These are phyloP conservation scores for Bullera alba DNA, from an alignment of 768 basidiomycete species.

Conservation along the genomic window DNA sequence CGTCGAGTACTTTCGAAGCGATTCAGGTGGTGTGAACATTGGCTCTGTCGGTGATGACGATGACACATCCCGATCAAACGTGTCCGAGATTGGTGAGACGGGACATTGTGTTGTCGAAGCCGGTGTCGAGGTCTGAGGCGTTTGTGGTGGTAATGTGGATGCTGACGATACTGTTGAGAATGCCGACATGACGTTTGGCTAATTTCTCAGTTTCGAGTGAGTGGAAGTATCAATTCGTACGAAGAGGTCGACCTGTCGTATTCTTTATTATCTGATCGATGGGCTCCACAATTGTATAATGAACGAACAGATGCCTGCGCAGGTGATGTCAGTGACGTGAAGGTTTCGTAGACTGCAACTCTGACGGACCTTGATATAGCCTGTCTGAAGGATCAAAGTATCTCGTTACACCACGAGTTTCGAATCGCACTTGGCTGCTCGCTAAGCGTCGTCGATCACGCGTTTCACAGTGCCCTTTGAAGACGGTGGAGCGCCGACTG, in stretches of 20 bases:
- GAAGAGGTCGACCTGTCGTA: not conserved
- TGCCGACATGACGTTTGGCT: not conserved
- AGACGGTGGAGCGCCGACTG: too few species aligned
- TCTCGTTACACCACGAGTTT: too few species aligned
- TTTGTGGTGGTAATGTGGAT: not conserved
- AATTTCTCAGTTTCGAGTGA: too few species aligned
- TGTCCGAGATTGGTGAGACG: not conserved
- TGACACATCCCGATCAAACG: conserved; percentile 1
- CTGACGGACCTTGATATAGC: too few species aligned
- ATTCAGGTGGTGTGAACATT: conserved; percentile 17
- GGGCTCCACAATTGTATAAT: too few species aligned
- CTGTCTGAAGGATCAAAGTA: too few species aligned
- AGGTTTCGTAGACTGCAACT: too few species aligned
- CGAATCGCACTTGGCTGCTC: too few species aligned
- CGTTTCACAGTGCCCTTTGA: too few species aligned
- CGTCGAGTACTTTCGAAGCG: conserved; percentile 18
- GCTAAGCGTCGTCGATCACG: too few species aligned
- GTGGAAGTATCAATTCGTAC: not conserved
- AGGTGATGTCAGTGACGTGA: too few species aligned
- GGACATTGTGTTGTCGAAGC: not conserved
- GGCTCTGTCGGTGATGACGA: not conserved
- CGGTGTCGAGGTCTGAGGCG: not conserved
- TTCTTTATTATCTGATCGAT: not conserved
- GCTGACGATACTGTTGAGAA: not conserved
- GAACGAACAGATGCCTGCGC: too few species aligned